Evolutionary conservation across 2,329 filamentous ascomycete species (phyloP), one percentile per base, ranked within the genome.

Genomic region (Oidium heveae): DNA sequence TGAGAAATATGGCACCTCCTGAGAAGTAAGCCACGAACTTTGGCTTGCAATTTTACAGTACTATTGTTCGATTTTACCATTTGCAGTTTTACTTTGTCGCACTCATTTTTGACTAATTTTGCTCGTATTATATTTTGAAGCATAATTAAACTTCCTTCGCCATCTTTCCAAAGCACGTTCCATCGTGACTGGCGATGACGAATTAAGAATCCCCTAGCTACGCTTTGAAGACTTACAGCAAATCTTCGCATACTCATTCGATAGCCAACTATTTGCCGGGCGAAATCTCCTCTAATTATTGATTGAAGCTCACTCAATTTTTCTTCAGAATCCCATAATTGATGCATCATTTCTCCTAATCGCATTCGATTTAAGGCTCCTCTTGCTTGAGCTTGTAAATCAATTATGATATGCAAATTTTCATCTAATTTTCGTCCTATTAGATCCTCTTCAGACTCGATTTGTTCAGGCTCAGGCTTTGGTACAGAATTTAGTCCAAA

Each of bases 381-480:
- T 56, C 86, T 77, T 9, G 88, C 76, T 65, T 95, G 87, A 39
- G 84, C 79, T 65, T 98, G 93, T 32, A 98, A 72, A 57, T 96
- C 89, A 18, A 79, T 62, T 46, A 96, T 79, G 3, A 72, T 69
- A 0, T 67, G 68, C 65, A 91, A 84, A 56, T 86, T 82, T 61
- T 94, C 87, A 15, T 72, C 74, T 4, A 98, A 68, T 65, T 94
- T 86, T 55, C 87, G 75, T 52, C 88, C 78, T 55, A 91, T 82
- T 46, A 87, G 75, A 62, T 96, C 87, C 63, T 96, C 85, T 61
- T 96, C 89, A 0, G 85, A 87, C 64, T 96, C 91, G 2, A 78
- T 72, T 1, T 79, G 79, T 60, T 84, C 79, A 0, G 82, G 82
- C 60, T 83, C 79, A 0, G 82, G 82, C 62, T 87, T 82, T 0